Evolutionary conservation across 176 grass and related monocot genomes (phyloP).

Genomic region (Metroxylon sagu): DNA sequence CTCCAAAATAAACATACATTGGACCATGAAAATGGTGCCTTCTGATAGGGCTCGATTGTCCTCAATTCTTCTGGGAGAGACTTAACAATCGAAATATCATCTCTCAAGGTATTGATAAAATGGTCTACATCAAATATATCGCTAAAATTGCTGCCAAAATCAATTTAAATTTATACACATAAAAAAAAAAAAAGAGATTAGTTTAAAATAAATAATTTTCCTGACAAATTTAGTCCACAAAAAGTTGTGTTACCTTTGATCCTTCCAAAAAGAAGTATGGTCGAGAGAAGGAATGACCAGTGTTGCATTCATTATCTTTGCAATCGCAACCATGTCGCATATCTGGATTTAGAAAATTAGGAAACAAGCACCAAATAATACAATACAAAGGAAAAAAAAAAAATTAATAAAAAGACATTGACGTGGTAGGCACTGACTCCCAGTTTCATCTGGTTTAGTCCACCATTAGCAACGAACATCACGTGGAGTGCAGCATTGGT

Average conservation of each 20-base stretch:
- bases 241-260: slow-evolving; percentile 42
- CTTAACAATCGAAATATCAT: slow-evolving; percentile 51
- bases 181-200: too few relatives aligned
- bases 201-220: too few relatives aligned
- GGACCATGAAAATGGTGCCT: slow-evolving; percentile 55
- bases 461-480: slow-evolving; percentile 58
- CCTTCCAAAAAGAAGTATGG: slow-evolving; percentile 87
- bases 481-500: background rate
- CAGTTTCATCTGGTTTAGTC: slow-evolving; percentile 93
- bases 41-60: slow-evolving; percentile 31
- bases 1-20: slow-evolving; percentile 27
- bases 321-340: slow-evolving; percentile 94
- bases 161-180: too few relatives aligned
- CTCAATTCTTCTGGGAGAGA: slow-evolving; percentile 35
- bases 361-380: slow-evolving; percentile 15
- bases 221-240: too few relatives aligned
- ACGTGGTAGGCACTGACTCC: slow-evolving; percentile 33
- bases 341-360: slow-evolving; percentile 54
- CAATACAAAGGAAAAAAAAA: background rate
- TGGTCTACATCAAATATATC: slow-evolving; percentile 54
- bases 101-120: slow-evolving; percentile 49
- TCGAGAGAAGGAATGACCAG: slow-evolving; percentile 73
- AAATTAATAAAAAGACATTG: background rate
- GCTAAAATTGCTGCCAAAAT: slow-evolving; percentile 37
- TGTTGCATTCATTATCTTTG: slow-evolving; percentile 74